Base-by-base conservation (phyloP, 2,329 filamentous ascomycete genomes). In the Fusarium xyrophilum region DNA sequence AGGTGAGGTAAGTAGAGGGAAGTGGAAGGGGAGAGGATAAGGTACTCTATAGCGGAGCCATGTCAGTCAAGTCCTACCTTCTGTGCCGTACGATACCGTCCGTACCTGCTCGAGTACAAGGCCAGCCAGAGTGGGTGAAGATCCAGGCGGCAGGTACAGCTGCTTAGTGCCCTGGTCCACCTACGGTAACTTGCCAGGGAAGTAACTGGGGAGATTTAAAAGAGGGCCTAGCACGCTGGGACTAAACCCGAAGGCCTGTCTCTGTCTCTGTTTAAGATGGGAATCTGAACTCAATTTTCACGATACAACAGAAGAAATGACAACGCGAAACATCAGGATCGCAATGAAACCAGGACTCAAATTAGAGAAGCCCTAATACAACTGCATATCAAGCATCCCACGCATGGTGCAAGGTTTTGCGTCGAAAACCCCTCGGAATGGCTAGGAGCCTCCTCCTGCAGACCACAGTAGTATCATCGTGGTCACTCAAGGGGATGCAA, bases 361-460 rank as follows among this genome's bases (percentile, higher is more conserved):
- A 56, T 30, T 42, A 47, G 39, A 30, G 15, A 59, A 64, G 39
- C 23, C 28, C 25, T 33, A 38, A 65, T 36, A 38, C 36, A 27
- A 50, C 38, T 44, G 44, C 50, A 56, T 63, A 28, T 48, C 43
- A 63, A 36, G 19, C 51, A 63, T 30, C n/a, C 33, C 56, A 30
- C 27, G n/a, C 23, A 32, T 23, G 32, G 33, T 33, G 46, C 40
- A 40, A 47, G 39, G n/a, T 23, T 23, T 28, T 52, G 32, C 14
- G 40, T 42, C 25, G 13, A 46, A 57, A 30, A 23, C 19, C 28
- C 19, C 39, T 38, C 52, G 44, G 39, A 42, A 64, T 59, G 60
- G 43, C 66, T 58, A 50, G 53, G 65, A 67, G 61, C 36, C 63
- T 51, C 65, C 56, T 68, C 65, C 61, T 68, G 65, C 65, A 66